These are phyloP conservation scores for Azolla pinnata DNA, from an alignment of 75 land plant genomes.

Conservation along the genomic window DNA sequence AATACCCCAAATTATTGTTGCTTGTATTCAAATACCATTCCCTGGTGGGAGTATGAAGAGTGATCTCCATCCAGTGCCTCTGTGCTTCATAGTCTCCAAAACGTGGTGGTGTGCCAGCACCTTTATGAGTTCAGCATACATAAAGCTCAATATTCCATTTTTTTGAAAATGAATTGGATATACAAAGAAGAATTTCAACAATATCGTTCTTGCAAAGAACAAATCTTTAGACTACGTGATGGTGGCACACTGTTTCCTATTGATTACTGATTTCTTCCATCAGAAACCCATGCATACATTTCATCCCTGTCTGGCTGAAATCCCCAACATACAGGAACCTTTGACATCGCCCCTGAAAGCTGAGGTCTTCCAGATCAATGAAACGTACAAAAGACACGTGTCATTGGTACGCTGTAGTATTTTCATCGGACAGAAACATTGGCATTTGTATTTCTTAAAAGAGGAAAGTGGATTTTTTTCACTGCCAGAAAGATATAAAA, in stretches of 20 bases:
- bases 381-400: too few relatives aligned
- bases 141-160: neutral
- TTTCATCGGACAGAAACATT: too few relatives aligned
- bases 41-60: conserved; percentile 50
- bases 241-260: neutral
- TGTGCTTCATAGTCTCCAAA: conserved; percentile 98
- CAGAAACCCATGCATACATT: too few relatives aligned
- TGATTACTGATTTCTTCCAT: too few relatives aligned
- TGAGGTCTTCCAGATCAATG: too few relatives aligned
- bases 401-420: too few relatives aligned
- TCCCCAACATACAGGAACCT: too few relatives aligned
- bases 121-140: conserved; percentile 17
- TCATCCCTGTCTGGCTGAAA: too few relatives aligned
- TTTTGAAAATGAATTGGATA: neutral
- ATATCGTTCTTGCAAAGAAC: neutral
- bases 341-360: too few relatives aligned
- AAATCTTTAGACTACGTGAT: neutral
- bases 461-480: too few relatives aligned
- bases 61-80: conserved; percentile 99
- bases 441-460: too few relatives aligned
- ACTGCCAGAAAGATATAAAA: too few relatives aligned
- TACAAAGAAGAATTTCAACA: neutral
- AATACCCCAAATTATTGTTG: conserved; percentile 69
- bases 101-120: conserved; percentile 62
- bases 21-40: conserved; percentile 82